Percentiles rank a stretch among this genome's conserved stretches.
These are phyloP conservation scores for Scalesia atractyloides DNA, from an alignment of 129 eudicot species.

Conservation along the genomic window DNA sequence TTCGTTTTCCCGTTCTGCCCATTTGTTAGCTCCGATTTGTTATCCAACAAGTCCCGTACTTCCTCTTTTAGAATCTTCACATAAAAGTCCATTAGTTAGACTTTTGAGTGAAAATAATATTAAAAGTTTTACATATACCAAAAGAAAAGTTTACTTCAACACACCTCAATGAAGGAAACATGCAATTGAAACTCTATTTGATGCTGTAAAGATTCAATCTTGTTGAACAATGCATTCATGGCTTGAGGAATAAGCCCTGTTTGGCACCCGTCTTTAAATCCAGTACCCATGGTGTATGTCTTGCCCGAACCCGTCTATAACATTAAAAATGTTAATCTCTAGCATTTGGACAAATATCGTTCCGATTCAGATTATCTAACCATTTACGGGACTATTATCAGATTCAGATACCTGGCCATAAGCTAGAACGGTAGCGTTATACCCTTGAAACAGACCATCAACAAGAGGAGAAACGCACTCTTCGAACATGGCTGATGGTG, in stretches of 20 bases:
- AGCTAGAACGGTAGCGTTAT: constrained; percentile 98
- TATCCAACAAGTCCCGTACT: constrained; percentile 91
- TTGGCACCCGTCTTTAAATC: constrained; percentile 73
- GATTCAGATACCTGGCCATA: constrained; percentile 80
- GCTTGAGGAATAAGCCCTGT: constrained; percentile 88
- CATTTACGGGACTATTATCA: neutral
- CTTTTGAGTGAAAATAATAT: neutral
- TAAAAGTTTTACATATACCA: neutral
- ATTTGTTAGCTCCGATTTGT: constrained; percentile 65
- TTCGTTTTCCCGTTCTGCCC: constrained; percentile 59
- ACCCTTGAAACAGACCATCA: constrained; percentile 96
- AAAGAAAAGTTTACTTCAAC: neutral
- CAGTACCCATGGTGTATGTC: constrained; percentile 98
- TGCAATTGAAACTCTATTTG: constrained; percentile 84
- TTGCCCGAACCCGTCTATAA: constrained; percentile 97
- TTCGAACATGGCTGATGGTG: constrained; percentile 78
- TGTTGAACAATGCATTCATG: constrained; percentile 79
- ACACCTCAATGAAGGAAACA: constrained; percentile 96
- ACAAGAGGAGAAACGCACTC: constrained; percentile 98
- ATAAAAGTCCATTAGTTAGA: constrained; percentile 23
- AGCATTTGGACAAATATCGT: neutral
- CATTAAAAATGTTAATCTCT: constrained; percentile 26
- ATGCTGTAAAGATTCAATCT: constrained; percentile 70
- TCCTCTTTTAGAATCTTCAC: constrained; percentile 96
- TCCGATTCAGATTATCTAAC: neutral